Base-by-base conservation (phyloP, 2,329 filamentous ascomycete species). In the Cercospora sp. region DNA sequence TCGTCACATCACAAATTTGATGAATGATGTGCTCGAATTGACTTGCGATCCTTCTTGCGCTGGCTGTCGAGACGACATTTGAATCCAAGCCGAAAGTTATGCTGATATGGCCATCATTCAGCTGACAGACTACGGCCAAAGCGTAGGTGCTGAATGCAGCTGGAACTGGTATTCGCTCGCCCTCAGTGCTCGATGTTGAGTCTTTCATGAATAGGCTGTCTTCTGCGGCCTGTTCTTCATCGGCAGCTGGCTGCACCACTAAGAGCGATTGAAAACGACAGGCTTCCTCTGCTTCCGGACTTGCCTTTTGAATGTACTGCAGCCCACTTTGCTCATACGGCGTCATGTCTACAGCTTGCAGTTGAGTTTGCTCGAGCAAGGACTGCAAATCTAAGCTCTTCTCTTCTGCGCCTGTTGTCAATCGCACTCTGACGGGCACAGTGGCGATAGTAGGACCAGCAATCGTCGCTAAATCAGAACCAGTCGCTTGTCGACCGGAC, bases 241-340 rank as follows among this genome's bases (percentile, higher is more conserved):
- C 49, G 21, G 24, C 49, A 55, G 49, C 49, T n/a, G 49, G 16
- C 18, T 53, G 34, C 16, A 88, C 81, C 0, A 87, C 84, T 1
- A 88, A 77, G 7, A 86, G 82, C 0, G 85, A 86, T 18, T 85
- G 83, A 63, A 88, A 81, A 69, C 87, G 83, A 72, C 86, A 88
- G 2, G 86, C 85, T n/a, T 61, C 40, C 16, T 51, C 43, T 26
- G 66, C 58, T 24, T 63, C 59, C 16, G 34, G 40, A 21, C 53
- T 57, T 4, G 63, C 34, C 9, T 40, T 58, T 12, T n/a, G 24
- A 13, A 68, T 69, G 2, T 55, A 30, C 18, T 24, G 24, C 12
- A 69, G 40, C 5, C 69, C 63, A 24, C 37, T 65, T 28, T 69
- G 67, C 57, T 70, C 68, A 21, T 61, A 69, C 12, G 68, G 57